A percentile compares a stretch with the other conserved stretches of the same genome.
Evolutionary conservation across 2,329 filamentous ascomycete species (phyloP).

Genomic region (Drechslerella stenobrocha): DNA sequence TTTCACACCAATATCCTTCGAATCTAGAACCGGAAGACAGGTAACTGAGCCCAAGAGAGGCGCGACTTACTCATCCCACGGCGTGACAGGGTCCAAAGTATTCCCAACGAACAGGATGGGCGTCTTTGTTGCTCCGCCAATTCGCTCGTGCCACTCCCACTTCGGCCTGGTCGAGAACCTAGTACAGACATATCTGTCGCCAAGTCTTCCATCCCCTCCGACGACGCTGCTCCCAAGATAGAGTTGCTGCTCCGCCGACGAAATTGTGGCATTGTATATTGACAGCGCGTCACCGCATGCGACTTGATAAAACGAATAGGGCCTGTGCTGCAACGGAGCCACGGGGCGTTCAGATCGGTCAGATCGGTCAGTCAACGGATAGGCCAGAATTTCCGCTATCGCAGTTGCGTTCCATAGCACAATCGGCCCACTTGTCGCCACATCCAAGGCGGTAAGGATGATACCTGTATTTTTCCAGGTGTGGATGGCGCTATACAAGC

Average conservation of each 20-base stretch:
- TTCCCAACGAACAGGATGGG: slow-evolving; percentile 38
- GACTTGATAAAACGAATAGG: slow-evolving; percentile 24
- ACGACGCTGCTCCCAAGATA: slow-evolving; percentile 9
- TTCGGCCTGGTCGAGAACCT: slow-evolving; percentile 17
- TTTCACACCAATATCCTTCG: too few relatives aligned
- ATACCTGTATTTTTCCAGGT: slow-evolving; percentile 12
- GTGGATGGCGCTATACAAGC: slow-evolving; percentile 12
- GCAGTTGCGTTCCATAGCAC: slow-evolving; percentile 13
- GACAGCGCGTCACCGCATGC: slow-evolving; percentile 29
- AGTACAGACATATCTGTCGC: slow-evolving; percentile 14
- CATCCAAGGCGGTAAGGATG: slow-evolving; percentile 13
- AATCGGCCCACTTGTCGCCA: background rate
- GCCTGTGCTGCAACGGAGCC: slow-evolving; percentile 13
- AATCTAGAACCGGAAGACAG: too few relatives aligned
- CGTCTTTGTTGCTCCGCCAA: slow-evolving; percentile 25
- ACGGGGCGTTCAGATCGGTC: background rate
- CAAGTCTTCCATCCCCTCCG: slow-evolving; percentile 3
- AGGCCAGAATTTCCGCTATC: slow-evolving; percentile 11
- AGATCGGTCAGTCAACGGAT: slow-evolving; percentile 8
- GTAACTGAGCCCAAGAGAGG: too few relatives aligned
- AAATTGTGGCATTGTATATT: slow-evolving; percentile 12
- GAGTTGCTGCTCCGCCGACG: slow-evolving; percentile 1
- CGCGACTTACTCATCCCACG: slow-evolving; percentile 37
- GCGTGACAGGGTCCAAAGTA: slow-evolving; percentile 33
- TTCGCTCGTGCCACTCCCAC: slow-evolving; percentile 30